Evolutionary conservation across 306 rosid genomes (phyloP).

Genomic region (Datisca glomerata): DNA sequence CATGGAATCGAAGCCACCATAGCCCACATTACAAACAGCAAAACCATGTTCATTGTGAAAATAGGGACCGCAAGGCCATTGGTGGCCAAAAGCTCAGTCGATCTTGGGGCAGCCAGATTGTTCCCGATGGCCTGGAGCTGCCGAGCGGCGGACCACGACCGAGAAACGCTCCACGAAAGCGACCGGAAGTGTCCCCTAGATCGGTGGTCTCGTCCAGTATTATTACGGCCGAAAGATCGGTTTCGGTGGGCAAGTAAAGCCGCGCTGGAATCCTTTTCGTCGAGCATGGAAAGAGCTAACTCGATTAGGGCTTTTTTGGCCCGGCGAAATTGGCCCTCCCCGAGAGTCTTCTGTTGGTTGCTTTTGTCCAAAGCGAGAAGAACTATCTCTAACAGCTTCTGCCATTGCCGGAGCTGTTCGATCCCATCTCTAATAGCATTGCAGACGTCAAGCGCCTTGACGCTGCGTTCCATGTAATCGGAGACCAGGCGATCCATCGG

Average conservation of each 20-base stretch:
- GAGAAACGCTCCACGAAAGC: constrained; percentile 86
- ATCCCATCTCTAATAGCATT: constrained; percentile 87
- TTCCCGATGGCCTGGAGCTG: constrained; percentile 78
- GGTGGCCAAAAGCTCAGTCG: constrained; percentile 42
- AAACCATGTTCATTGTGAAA: constrained; percentile 42
- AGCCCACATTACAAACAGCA: constrained; percentile 76
- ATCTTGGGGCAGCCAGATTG: constrained; percentile 49
- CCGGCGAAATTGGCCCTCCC: constrained; percentile 81
- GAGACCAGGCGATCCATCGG: constrained; percentile 55
- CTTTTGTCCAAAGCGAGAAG: constrained; percentile 43
- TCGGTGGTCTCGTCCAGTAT: constrained; percentile 23
- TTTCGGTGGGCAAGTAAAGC: constrained; percentile 40
- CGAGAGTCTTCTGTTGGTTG: constrained; percentile 29
- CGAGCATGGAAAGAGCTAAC: constrained; percentile 74
- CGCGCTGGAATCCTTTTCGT: constrained; percentile 52
- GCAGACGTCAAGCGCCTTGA: constrained; percentile 80
- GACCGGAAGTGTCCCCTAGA: constrained; percentile 59
- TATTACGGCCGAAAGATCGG: constrained; percentile 70
- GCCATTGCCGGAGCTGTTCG: constrained; percentile 77
- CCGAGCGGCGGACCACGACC: constrained; percentile 83
- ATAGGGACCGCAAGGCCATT: constrained; percentile 49
- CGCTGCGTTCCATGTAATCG: constrained; percentile 66
- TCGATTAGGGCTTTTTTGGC: constrained; percentile 80
- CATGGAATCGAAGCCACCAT: constrained; percentile 96
- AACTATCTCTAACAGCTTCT: constrained; percentile 65